Evolutionary conservation across 2,329 filamentous ascomycete species (phyloP).

Genomic region (Ambrosiella xylebori): DNA sequence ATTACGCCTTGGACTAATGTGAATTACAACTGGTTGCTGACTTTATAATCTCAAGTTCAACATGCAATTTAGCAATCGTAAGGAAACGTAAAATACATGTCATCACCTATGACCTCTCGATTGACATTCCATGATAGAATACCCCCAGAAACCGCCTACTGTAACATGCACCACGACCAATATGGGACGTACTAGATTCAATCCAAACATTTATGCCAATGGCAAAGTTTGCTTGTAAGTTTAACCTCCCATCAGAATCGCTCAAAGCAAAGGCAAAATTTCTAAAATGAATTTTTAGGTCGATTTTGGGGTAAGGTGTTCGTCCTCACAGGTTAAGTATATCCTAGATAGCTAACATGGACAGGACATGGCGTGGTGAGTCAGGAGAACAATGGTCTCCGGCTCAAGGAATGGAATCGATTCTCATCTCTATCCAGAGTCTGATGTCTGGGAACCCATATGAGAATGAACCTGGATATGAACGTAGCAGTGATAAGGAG

Average conservation of each 20-base stretch:
- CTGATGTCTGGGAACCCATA: constrained; percentile 89
- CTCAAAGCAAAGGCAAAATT: background rate
- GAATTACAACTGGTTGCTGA: background rate
- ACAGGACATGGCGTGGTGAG: constrained; percentile 85
- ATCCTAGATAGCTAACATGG: background rate
- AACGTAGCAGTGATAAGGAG: constrained; percentile 56
- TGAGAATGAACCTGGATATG: constrained; percentile 89
- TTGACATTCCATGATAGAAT: constrained; percentile 40
- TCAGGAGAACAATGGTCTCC: constrained; percentile 90
- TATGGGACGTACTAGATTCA: constrained; percentile 73
- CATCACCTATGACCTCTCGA: background rate
- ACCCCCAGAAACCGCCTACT: constrained; percentile 50
- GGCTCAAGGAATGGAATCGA: constrained; percentile 85
- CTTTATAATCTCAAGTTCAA: constrained; percentile 38
- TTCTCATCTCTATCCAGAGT: constrained; percentile 89
- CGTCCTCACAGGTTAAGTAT: background rate
- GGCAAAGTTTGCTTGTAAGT: constrained; percentile 86
- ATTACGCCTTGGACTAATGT: constrained; percentile 16
- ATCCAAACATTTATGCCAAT: constrained; percentile 84
- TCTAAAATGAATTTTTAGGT: constrained; percentile 31
- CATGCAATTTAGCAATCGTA: constrained; percentile 61
- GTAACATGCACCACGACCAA: constrained; percentile 71
- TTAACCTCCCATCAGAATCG: background rate
- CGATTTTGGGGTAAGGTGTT: constrained; percentile 57
- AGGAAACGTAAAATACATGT: constrained; percentile 5